Evolutionary conservation across 2,329 filamentous ascomycete genomes (phyloP).

Genomic region (Ceratocystis eucalypticola): DNA sequence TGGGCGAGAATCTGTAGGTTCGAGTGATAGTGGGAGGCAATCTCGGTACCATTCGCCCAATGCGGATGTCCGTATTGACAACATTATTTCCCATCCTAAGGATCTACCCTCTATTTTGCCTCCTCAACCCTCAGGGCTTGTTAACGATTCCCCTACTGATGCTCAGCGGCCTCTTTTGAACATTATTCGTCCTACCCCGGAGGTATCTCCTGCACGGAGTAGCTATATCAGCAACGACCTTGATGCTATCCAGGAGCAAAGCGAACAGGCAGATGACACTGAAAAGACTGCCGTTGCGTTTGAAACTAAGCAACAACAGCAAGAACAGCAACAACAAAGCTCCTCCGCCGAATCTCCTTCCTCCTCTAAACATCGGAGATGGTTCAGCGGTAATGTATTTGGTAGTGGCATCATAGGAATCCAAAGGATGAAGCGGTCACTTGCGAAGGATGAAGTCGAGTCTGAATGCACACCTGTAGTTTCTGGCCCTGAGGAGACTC

Average conservation of each 20-base stretch:
- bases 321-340: background rate
- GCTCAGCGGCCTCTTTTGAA: slow-evolving; percentile 46
- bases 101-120: slow-evolving; percentile 30
- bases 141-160: slow-evolving; percentile 40
- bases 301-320: background rate
- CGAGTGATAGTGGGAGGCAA: background rate
- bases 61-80: slow-evolving; percentile 50
- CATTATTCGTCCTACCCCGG: slow-evolving; percentile 47
- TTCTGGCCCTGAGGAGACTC: background rate
- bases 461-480: background rate
- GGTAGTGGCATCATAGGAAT: background rate
- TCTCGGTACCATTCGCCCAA: slow-evolving; percentile 41
- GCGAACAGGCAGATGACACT: background rate
- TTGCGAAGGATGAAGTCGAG: background rate
- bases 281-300: background rate
- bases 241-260: slow-evolving; percentile 10
- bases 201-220: slow-evolving; percentile 32
- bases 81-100: slow-evolving; percentile 38
- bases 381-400: background rate
- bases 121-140: slow-evolving; percentile 20
- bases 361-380: background rate
- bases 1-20: background rate
- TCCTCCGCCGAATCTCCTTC: background rate
- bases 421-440: background rate
- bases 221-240: slow-evolving; percentile 20